phyloP scores from a whole-genome alignment of 768 basidiomycete genomes.

The Suillus lakei region DNA sequence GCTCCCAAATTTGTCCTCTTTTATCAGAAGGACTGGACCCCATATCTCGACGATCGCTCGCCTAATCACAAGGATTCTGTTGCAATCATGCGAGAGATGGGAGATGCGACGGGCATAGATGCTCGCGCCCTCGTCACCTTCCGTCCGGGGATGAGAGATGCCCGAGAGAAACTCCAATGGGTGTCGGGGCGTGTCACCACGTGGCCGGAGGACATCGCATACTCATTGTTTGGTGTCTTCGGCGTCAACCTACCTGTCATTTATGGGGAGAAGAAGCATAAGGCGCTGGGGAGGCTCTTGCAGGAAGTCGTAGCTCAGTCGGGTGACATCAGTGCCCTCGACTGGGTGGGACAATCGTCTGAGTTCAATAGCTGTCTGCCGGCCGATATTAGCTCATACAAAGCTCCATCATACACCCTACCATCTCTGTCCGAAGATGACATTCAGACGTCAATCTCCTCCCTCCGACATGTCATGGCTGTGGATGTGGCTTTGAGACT shows the following conservation, averaged over 20 bases:
- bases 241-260: not conserved
- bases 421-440: not conserved
- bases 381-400: not conserved
- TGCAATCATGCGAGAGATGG: not conserved
- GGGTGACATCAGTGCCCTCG: not conserved
- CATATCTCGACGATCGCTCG: not conserved
- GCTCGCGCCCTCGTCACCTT: not conserved
- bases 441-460: not conserved
- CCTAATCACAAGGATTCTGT: not conserved
- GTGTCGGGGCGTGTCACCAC: not conserved
- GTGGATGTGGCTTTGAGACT: not conserved
- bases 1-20: not conserved
- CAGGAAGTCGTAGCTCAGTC: not conserved
- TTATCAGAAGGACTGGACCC: not conserved
- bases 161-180: not conserved
- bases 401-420: not conserved
- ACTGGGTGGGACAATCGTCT: not conserved
- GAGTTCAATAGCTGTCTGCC: not conserved
- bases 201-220: not conserved
- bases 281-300: not conserved
- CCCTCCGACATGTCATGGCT: not conserved
- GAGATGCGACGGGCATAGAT: not conserved
- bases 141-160: not conserved
- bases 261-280: not conserved
- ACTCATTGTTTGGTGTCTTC: not conserved